A percentile compares a stretch with the other conserved stretches of the same genome.
Evolutionary conservation across 2,329 filamentous ascomycete species (phyloP).

Genomic region (Penicillium thymicola): DNA sequence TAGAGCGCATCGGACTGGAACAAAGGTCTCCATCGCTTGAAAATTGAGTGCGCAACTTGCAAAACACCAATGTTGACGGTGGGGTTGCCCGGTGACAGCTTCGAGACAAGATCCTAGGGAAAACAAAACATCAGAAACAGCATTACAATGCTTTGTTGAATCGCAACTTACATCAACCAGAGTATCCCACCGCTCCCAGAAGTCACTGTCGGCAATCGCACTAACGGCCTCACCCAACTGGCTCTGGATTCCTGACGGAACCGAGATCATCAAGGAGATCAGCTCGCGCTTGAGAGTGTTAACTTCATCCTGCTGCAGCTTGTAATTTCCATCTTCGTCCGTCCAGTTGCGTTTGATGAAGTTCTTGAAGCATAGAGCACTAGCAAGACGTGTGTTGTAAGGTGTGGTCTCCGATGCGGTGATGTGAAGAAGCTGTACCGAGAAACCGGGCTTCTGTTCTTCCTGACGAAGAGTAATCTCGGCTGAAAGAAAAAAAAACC

Average conservation of each 20-base stretch:
- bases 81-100: conserved; percentile 76
- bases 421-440: conserved; percentile 82
- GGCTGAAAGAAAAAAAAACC: conserved; percentile 52
- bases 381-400: conserved; percentile 76
- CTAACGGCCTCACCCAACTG: conserved; percentile 96
- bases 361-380: conserved; percentile 96
- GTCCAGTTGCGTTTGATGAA: conserved; percentile 94
- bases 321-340: conserved; percentile 93
- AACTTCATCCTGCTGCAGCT: conserved; percentile 78
- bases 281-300: conserved; percentile 89
- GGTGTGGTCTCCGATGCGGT: conserved; percentile 72
- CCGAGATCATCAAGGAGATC: conserved; percentile 93
- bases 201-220: conserved; percentile 95
- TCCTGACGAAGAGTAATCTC: conserved; percentile 75
- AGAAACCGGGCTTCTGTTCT: conserved; percentile 82
- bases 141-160: background rate
- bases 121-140: conserved; percentile 4
- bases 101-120: conserved; percentile 74
- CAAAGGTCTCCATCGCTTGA: conserved; percentile 89
- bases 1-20: conserved; percentile 92
- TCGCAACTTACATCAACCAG: conserved; percentile 66
- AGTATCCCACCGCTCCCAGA: conserved; percentile 95
- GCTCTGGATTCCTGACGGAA: conserved; percentile 80
- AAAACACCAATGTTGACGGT: conserved; percentile 89
- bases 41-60: conserved; percentile 97